phyloP scores from a whole-genome alignment of 208 protist genomes.

The Crithidia brevicula region DNA sequence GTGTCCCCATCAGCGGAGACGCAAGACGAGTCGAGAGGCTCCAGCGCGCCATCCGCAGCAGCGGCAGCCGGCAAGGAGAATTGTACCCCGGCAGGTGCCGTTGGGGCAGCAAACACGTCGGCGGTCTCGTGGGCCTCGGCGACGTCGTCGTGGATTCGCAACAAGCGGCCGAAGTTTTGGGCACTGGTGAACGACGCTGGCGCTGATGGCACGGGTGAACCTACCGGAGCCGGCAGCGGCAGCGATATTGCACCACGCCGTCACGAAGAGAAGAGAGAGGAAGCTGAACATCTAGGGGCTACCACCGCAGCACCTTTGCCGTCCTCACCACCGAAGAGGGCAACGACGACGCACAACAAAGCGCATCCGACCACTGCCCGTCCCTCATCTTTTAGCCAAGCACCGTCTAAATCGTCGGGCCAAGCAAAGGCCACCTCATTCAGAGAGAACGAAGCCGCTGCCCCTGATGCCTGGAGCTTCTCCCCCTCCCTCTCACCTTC shows the following conservation, averaged over 20 bases:
- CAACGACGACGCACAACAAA: no score
- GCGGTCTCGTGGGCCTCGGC: slow-evolving; percentile 17
- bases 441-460: background rate
- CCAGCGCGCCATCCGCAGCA: background rate
- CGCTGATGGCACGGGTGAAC: background rate
- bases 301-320: no score
- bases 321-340: no score
- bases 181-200: slow-evolving; percentile 33
- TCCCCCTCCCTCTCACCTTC: no score
- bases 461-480: no score
- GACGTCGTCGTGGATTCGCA: slow-evolving; percentile 42
- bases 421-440: no score
- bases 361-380: no score
- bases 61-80: background rate
- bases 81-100: background rate
- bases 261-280: background rate
- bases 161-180: slow-evolving; percentile 46
- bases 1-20: background rate
- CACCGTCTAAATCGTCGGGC: no score
- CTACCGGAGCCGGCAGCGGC: background rate
- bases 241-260: background rate
- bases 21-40: background rate
- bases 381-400: no score
- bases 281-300: no score
- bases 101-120: background rate